Base-by-base conservation (phyloP, 208 protist genomes). In the Naegleria fowleri region DNA sequence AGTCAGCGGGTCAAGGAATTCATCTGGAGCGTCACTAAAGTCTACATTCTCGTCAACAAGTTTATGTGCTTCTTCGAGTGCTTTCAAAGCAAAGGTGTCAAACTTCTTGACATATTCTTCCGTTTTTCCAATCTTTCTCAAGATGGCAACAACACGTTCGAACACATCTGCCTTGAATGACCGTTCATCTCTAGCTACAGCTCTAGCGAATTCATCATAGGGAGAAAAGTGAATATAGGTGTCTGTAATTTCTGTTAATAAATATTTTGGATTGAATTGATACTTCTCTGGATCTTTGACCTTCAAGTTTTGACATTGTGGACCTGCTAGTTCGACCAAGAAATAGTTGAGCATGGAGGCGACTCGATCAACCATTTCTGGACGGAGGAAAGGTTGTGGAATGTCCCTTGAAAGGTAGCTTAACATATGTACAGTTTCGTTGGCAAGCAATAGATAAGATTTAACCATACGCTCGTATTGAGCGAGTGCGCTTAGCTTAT, bases 1-100 rank as follows among this genome's bases (percentile, higher is more conserved):
- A 4, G 52, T 87, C 38, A 91, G 48, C n/a, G 90, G 75, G 58
- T 91, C 90, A 13, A 90, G n/a, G 33, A 90, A 91, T 76, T 91
- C 90, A 29, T 91, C 90, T 25, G 90, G 90, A n/a, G 55, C 84
- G 16, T 91, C 90, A 83, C 84, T 40, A 5, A 90, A 83, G 43
- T 83, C 90, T 6, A 40, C 83, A 52, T 91, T 33, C 22, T n/a
- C 15, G 0, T 76, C 48, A 5, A 75, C 11, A 38, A 83, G 25
- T 48, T 41, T 52, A 0, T 91, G 4, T 48, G 51, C 19, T 16
- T 36, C 76, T 1, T 86, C 48, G 7, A 40, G 6, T n/a, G 86
- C 86, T 11, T 38, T 38, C 29, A 41, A 29, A 13, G 55, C 58
- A 59, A 91, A 88, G 2, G 11, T 9, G n/a, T 59, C 48, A 67